A percentile compares a stretch with the other conserved stretches of the same genome.
These are phyloP conservation scores for Saccharomycopsis synnaedendra DNA, from an alignment of 805 yeast genomes.

Conservation along the genomic window DNA sequence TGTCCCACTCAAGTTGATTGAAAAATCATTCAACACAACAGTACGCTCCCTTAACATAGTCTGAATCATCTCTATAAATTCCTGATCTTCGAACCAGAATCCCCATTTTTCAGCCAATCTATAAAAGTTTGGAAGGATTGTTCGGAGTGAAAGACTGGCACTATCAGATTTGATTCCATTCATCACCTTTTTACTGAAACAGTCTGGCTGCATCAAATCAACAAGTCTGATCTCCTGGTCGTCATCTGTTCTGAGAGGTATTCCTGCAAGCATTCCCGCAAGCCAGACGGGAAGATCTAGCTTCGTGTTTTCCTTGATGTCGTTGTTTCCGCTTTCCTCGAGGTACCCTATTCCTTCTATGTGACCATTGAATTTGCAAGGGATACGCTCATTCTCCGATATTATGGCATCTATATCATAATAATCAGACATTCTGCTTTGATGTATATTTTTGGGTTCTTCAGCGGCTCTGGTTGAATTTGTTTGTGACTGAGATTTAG, in stretches of 20 bases:
- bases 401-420: slow-evolving; percentile 71
- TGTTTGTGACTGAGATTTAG: too few species aligned
- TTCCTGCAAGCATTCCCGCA: slow-evolving; percentile 63
- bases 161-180: slow-evolving; percentile 79
- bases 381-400: slow-evolving; percentile 62
- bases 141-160: slow-evolving; percentile 50
- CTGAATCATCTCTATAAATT: slow-evolving; percentile 38
- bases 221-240: slow-evolving; percentile 39
- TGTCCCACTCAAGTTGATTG: slow-evolving; percentile 18
- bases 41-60: slow-evolving; percentile 21
- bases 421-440: slow-evolving; percentile 25
- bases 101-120: slow-evolving; percentile 70
- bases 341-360: slow-evolving; percentile 85
- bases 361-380: slow-evolving; percentile 64
- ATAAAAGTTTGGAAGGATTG: slow-evolving; percentile 57
- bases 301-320: slow-evolving; percentile 46
- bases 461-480: too few species aligned
- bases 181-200: slow-evolving; percentile 49
- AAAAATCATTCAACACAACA: slow-evolving; percentile 12
- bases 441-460: too few species aligned
- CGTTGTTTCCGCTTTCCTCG: slow-evolving; percentile 63
- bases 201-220: slow-evolving; percentile 60
- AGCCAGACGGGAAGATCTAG: slow-evolving; percentile 84
- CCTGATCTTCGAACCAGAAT: slow-evolving; percentile 52
- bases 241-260: slow-evolving; percentile 22